Evolutionary conservation across 805 yeast species (phyloP).

Genomic region (Candida multigemmis): DNA sequence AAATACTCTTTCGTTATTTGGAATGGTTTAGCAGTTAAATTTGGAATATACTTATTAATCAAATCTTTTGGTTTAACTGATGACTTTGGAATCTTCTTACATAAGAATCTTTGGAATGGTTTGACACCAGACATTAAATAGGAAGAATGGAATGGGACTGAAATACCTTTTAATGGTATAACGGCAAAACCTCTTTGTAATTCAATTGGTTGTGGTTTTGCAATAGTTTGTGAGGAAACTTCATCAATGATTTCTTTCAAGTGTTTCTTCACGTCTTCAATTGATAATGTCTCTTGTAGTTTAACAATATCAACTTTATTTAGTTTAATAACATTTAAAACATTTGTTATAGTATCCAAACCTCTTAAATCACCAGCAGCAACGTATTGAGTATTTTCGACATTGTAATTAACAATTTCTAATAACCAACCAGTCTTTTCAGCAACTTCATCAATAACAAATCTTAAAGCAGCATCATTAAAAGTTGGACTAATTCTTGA

Average conservation of each 20-base stretch:
- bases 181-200: conserved; percentile 97
- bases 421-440: conserved; percentile 84
- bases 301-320: conserved; percentile 91
- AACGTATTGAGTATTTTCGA: conserved; percentile 96
- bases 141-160: conserved; percentile 99
- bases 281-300: conserved; percentile 69
- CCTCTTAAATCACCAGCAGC: conserved; percentile 98
- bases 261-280: conserved; percentile 85
- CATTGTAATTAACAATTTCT: conserved; percentile 97
- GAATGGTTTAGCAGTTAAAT: conserved; percentile 96
- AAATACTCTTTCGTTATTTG: conserved; percentile 94
- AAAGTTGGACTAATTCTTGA: conserved; percentile 83
- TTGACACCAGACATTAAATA: conserved; percentile 97
- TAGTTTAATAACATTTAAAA: conserved; percentile 83
- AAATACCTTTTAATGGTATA: conserved; percentile 95
- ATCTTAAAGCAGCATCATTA: conserved; percentile 87
- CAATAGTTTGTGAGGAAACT: conserved; percentile 70
- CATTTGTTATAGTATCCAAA: conserved; percentile 86
- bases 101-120: conserved; percentile 96
- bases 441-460: conserved; percentile 84
- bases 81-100: conserved; percentile 89
- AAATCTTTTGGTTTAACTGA: conserved; percentile 92
- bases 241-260: conserved; percentile 82
- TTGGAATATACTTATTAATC: conserved; percentile 94
- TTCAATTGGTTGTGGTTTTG: conserved; percentile 94